Evolutionary conservation across 2,329 filamentous ascomycete genomes (phyloP).

Genomic region (Sporothrix brasiliensis): DNA sequence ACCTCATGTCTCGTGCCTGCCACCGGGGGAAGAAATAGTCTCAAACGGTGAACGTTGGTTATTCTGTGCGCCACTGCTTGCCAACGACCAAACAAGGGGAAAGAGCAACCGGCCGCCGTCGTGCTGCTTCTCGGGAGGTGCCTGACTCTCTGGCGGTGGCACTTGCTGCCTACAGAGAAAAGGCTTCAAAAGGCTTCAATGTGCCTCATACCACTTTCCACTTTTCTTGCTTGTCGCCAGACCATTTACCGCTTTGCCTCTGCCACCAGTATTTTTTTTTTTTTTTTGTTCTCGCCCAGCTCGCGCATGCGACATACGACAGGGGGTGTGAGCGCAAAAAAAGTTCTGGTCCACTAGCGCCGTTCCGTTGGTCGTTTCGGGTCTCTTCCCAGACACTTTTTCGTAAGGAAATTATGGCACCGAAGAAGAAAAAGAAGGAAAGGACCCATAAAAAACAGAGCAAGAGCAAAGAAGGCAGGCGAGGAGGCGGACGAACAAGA

Average conservation of each 20-base stretch:
- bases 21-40: background rate
- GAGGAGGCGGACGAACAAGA: slow-evolving; percentile 24
- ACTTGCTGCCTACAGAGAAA: background rate
- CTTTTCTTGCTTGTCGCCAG: background rate
- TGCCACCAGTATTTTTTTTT: background rate
- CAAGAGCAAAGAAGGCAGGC: slow-evolving; percentile 7
- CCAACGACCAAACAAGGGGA: background rate
- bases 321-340: slow-evolving; percentile 27
- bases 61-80: background rate
- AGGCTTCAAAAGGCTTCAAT: no score
- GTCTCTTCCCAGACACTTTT: slow-evolving; percentile 26
- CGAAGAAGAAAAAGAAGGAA: slow-evolving; percentile 21
- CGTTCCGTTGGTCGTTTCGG: slow-evolving; percentile 32
- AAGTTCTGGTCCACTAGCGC: slow-evolving; percentile 30
- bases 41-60: background rate
- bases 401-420: slow-evolving; percentile 26
- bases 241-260: background rate
- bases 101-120: background rate
- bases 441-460: slow-evolving; percentile 29
- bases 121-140: background rate
- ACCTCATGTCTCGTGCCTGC: slow-evolving; percentile 13
- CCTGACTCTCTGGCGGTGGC: background rate
- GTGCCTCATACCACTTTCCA: background rate
- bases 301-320: slow-evolving; percentile 26
- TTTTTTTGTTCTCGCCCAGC: background rate